Evolutionary conservation across 768 basidiomycete species (phyloP), one percentile per base, ranked within the genome.

Genomic region (Russula griseocarnosa): DNA sequence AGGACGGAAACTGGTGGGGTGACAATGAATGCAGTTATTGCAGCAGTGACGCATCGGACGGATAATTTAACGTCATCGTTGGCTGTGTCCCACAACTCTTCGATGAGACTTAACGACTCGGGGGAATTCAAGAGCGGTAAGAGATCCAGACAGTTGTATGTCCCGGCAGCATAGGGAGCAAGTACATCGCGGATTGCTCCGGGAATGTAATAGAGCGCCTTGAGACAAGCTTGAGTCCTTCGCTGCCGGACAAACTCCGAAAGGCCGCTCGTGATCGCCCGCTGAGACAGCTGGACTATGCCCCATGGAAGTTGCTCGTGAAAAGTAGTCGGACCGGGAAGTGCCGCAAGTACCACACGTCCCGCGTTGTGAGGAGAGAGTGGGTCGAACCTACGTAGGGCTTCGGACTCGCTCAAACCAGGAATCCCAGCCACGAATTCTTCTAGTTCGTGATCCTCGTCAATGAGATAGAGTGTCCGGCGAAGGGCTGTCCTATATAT

Each of bases 281-380:
- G 49, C 14, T 22, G 52, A 8, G 52, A 52, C 14, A 61, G 52
- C 2, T 46, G 42, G 9, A 54, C 30, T 46, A 47, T 47, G 42
- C 60, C 24, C 51, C 28, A 61, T 8, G 52, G 24, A 34, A 54
- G 60, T 42, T 44, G 38, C 14, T 47, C 24, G 14, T 50, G 49
- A 28, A 50, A n/a, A 7, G 30, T 54, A 30, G 30, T 46, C 22
- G 60, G 52, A 34, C 53, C 60, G 22, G 42, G 60, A 38, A 54
- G 30, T 13, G 32, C 52, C 16, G 42, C 52, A 32, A 61, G 60
- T 30, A 47, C 50, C 11, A 28, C 26, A 28, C 49, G 49, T 14
- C 49, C 26, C 22, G n/a, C 46, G 22, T 47, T 10, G 46, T 47
- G n/a, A 22, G 46, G 46, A 47, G n/a, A 24, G 9, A 11, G 46